phyloP scores from a whole-genome alignment of 1,139 yeast species.

The Diutina rugosa region DNA sequence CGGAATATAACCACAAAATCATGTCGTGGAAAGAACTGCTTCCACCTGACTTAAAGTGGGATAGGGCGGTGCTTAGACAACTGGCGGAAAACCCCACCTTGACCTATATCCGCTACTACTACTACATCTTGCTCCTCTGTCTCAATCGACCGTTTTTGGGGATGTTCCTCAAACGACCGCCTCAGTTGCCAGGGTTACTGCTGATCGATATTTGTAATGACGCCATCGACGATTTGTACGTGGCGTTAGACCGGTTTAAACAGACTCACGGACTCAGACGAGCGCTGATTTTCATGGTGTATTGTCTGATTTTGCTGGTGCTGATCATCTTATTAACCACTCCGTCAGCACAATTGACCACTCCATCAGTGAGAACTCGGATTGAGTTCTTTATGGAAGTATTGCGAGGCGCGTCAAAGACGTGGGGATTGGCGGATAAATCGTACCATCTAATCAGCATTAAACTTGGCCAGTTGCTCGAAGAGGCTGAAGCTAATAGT shows the following conservation, averaged over 20 bases:
- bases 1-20: constrained; percentile 35
- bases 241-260: constrained; percentile 23
- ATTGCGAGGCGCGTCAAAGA: constrained; percentile 24
- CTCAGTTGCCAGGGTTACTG: constrained; percentile 5
- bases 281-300: constrained; percentile 34
- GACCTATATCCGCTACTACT: constrained; percentile 42
- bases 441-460: constrained; percentile 24
- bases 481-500: neutral
- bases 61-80: constrained; percentile 21
- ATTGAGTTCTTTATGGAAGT: constrained; percentile 27
- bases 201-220: constrained; percentile 23
- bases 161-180: constrained; percentile 10
- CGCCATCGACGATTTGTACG: constrained; percentile 30
- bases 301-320: constrained; percentile 33
- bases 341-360: constrained; percentile 13
- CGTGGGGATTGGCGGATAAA: constrained; percentile 39
- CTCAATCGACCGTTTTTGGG: constrained; percentile 48
- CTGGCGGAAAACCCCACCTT: constrained; percentile 39
- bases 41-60: constrained; percentile 40
- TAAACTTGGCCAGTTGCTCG: neutral
- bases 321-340: constrained; percentile 30
- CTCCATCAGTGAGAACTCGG: constrained; percentile 14
- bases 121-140: constrained; percentile 42
- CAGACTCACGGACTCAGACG: constrained; percentile 27
- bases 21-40: constrained; percentile 35